phyloP scores from a whole-genome alignment of 2,329 filamentous ascomycete genomes.

The Fusarium decemcellulare region DNA sequence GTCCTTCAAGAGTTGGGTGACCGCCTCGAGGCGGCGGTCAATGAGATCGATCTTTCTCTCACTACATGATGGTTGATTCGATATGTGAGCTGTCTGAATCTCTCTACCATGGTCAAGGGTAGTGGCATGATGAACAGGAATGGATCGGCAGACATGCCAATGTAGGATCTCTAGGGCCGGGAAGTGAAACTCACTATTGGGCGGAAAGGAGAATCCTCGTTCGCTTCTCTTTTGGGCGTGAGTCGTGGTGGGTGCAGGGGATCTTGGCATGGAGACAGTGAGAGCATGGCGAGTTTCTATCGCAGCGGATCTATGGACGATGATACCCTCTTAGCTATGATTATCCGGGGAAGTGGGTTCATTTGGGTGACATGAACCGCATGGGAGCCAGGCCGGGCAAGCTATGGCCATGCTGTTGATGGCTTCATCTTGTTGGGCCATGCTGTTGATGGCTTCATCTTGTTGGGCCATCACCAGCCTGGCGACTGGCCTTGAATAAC shows the following conservation, averaged over 20 bases:
- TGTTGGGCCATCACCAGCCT: slow-evolving; percentile 1
- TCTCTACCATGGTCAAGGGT: neutral
- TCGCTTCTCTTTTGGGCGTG: slow-evolving; percentile 53
- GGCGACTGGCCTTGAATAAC: neutral
- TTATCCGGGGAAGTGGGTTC: neutral
- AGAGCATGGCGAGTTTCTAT: slow-evolving; percentile 54
- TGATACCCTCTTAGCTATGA: slow-evolving; percentile 21
- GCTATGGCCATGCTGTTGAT: slow-evolving; percentile 4
- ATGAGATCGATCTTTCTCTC: slow-evolving; percentile 57
- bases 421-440: neutral
- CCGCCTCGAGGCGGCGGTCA: slow-evolving; percentile 53
- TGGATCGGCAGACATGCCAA: neutral
- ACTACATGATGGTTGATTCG: slow-evolving; percentile 34
- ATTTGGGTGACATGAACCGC: neutral
- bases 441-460: slow-evolving; percentile 2
- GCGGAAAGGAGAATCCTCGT: slow-evolving; percentile 54
- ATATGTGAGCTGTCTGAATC: slow-evolving; percentile 3
- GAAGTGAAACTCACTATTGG: slow-evolving; percentile 51
- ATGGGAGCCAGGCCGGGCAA: neutral
- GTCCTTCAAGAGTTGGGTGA: slow-evolving; percentile 52
- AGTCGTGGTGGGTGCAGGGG: slow-evolving; percentile 52
- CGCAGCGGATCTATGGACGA: slow-evolving; percentile 52
- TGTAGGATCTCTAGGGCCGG: neutral
- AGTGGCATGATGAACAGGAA: neutral
- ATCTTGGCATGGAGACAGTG: slow-evolving; percentile 55